These are phyloP conservation scores for Pecoramyces ruminantium DNA, from an alignment of 192 early-diverging fungal species.

Conservation along the genomic window DNA sequence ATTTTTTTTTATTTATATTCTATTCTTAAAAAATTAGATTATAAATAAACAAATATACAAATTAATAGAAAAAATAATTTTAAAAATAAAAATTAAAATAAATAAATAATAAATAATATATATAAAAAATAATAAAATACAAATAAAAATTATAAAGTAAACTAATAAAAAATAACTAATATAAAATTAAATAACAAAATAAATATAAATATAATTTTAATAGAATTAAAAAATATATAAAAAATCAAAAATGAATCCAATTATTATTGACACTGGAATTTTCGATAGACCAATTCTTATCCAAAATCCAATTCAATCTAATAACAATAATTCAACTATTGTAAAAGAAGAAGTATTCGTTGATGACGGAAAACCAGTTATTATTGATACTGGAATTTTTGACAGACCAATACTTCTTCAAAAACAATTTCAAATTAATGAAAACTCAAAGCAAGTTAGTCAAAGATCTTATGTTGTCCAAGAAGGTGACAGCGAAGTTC, in stretches of 20 bases:
- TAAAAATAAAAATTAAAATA: too few species aligned
- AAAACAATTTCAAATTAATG: not conserved
- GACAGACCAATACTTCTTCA: not conserved
- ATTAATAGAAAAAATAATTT: too few species aligned
- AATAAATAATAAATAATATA: too few species aligned
- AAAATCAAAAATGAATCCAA: not conserved
- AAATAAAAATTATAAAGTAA: too few species aligned
- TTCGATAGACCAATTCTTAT: not conserved
- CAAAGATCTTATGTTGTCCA: not conserved
- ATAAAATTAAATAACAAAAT: too few species aligned
- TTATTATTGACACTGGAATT: not conserved
- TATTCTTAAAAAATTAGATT: too few species aligned
- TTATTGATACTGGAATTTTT: not conserved
- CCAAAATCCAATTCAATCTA: not conserved
- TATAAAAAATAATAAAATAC: too few species aligned
- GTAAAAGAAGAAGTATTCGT: not conserved
- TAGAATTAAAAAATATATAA: not conserved
- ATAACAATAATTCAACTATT: too few species aligned
- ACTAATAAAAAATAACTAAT: too few species aligned
- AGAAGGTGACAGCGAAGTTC: not conserved
- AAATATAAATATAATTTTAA: not conserved
- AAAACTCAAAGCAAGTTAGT: not conserved
- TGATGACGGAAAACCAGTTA: not conserved
- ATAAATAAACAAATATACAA: too few species aligned
- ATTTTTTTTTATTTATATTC: too few species aligned